phyloP scores from a whole-genome alignment of 2,329 filamentous ascomycete genomes.

The Trichoderma aggressivum region DNA sequence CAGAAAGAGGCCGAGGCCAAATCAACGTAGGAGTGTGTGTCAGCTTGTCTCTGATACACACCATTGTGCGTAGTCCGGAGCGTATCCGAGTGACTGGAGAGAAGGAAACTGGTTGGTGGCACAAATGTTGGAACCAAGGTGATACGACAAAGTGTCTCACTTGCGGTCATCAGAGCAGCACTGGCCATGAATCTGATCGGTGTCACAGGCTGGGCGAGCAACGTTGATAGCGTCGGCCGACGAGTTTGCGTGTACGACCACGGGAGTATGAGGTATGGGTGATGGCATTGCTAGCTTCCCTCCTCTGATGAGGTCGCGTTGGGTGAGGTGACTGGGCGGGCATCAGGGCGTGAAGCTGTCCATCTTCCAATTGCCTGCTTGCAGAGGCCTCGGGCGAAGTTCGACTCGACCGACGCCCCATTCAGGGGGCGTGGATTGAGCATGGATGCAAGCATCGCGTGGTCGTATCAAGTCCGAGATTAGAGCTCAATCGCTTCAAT shows the following conservation, averaged over 20 bases:
- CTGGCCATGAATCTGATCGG: not conserved
- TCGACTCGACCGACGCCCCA: not conserved
- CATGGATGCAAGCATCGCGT: not conserved
- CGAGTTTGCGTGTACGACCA: constrained; percentile 7
- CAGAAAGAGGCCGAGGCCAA: not conserved
- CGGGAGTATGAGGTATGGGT: constrained; percentile 3
- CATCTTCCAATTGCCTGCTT: not conserved
- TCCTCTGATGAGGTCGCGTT: not conserved
- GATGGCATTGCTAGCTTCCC: constrained; percentile 7
- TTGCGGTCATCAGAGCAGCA: not conserved
- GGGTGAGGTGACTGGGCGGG: not conserved
- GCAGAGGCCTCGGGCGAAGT: not conserved
- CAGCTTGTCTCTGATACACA: constrained; percentile 17
- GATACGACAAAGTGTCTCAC: constrained; percentile 9
- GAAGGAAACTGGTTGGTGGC: constrained; percentile 1
- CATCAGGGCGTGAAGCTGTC: not conserved
- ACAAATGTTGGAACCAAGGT: not conserved
- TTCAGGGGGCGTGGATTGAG: not conserved
- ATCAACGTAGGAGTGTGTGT: not conserved
- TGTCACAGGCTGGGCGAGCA: not conserved
- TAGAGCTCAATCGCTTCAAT: not conserved
- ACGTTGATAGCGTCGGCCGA: constrained; percentile 13
- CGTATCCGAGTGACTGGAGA: constrained; percentile 5
- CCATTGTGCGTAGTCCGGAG: constrained; percentile 3
- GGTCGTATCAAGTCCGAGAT: not conserved